Evolutionary conservation across 768 basidiomycete species (phyloP), one percentile per base, ranked within the genome.

Genomic region (Macrocybe gigantea): DNA sequence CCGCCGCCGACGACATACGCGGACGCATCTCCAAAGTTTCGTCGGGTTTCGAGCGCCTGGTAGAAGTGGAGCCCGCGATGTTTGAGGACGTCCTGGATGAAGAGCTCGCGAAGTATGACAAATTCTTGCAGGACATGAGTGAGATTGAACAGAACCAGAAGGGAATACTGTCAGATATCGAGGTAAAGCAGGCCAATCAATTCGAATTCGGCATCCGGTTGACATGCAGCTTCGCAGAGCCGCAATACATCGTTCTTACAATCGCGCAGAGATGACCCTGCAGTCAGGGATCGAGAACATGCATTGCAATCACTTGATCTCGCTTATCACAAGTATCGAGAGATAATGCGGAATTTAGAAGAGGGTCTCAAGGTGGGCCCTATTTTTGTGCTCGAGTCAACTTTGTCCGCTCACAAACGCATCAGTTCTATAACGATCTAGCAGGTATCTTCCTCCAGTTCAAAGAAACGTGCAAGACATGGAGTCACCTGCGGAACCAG

Each of bases 371-470:
- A 90, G 71, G 92, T 86, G 55, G 10, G 67, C 52, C 29, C 32
- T 38, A 38, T 38, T 49, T 49, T 9, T 29, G 37, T 32, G 13
- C 38, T n/a, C 5, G 14, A 35, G 33, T 32, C 22, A 29, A 2
- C 37, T 5, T 8, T 33, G 15, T 38, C 11, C 34, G 41, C 43
- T 43, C 12, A 29, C 41, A 7, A 49, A 34, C 46, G 0, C 6
- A 36, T 35, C 52, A 93, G 88, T 98, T 97, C 60, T 95, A 99
- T 62, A 93, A 91, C 52, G 87, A 90, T 56, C 76, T 98, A 47
- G 75, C 80, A 2, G 77, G 72, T 8, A 79, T 94, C 39, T 63
- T 95, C 1, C 67, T 73, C 5, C 77, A 83, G 51, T 89, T 92
- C 70, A 86, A 82, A 60, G 85, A 85, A 45, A 73, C 73, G 2